phyloP scores from a whole-genome alignment of 2,329 filamentous ascomycete genomes.

The Piedraia hortae region DNA sequence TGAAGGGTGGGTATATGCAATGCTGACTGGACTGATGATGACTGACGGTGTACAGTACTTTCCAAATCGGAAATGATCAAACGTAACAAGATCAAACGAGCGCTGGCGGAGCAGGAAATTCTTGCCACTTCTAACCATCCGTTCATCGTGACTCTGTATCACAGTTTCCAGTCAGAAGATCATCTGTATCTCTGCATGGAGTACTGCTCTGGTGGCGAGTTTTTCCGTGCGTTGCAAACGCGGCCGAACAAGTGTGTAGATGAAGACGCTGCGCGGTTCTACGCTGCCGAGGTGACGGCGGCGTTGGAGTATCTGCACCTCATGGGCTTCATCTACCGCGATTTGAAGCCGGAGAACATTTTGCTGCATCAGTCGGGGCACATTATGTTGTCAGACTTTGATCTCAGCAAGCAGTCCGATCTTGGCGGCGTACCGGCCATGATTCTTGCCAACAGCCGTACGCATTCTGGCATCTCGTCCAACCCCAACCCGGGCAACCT shows the following conservation, averaged over 20 bases:
- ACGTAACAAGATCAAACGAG: constrained; percentile 98
- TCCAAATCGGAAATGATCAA: constrained; percentile 99
- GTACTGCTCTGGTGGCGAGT: constrained; percentile 95
- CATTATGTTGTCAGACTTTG: constrained; percentile 98
- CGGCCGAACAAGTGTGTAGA: constrained; percentile 90
- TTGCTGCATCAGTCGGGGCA: constrained; percentile 95
- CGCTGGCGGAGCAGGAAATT: constrained; percentile 91
- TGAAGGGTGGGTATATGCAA: constrained; percentile 46
- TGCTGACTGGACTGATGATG: background rate
- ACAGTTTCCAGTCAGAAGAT: constrained; percentile 97
- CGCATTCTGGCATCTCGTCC: constrained; percentile 45
- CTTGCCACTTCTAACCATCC: constrained; percentile 95
- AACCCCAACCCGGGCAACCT: constrained; percentile 32
- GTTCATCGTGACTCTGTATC: constrained; percentile 94
- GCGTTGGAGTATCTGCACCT: constrained; percentile 89
- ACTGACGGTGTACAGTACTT: constrained; percentile 32
- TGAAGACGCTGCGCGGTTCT: constrained; percentile 89
- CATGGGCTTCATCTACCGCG: constrained; percentile 98
- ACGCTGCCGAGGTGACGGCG: constrained; percentile 89
- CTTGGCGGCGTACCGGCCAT: constrained; percentile 88
- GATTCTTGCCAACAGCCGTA: constrained; percentile 33
- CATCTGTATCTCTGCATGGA: constrained; percentile 99
- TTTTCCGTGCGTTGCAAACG: constrained; percentile 89
- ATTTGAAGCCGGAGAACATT: constrained; percentile 94
- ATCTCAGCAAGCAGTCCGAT: constrained; percentile 91